A percentile compares a stretch with the other conserved stretches of the same genome.
Conservation (phyloP, 495 filamentous ascomycete species). For the Penicillium dipodomyicola region DNA sequence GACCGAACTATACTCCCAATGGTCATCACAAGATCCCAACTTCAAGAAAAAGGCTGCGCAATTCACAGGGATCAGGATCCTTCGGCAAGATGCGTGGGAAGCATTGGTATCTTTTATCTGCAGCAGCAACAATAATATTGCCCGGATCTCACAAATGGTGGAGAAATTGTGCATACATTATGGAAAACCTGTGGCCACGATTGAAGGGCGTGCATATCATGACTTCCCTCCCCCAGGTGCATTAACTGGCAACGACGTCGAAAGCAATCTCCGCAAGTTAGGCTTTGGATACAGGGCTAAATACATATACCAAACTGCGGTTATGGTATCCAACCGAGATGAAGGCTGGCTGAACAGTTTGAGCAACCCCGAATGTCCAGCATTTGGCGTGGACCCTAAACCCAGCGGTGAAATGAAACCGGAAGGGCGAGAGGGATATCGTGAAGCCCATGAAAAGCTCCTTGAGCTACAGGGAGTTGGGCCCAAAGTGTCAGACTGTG, state of each 20-base stretch:
- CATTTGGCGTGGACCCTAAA: slow-evolving; percentile 45
- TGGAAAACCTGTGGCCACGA: slow-evolving; percentile 67
- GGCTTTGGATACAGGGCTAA: slow-evolving; percentile 95
- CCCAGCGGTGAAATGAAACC: slow-evolving; percentile 52
- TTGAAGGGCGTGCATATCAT: slow-evolving; percentile 71
- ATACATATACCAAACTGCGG: slow-evolving; percentile 83
- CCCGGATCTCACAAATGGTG: slow-evolving; percentile 93
- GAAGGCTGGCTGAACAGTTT: slow-evolving; percentile 73
- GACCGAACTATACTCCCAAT: slow-evolving; percentile 74
- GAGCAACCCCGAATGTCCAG: slow-evolving; percentile 70
- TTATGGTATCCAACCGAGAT: slow-evolving; percentile 63
- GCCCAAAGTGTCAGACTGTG: slow-evolving; percentile 95
- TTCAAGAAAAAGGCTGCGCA: slow-evolving; percentile 84
- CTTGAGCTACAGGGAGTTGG: slow-evolving; percentile 81
- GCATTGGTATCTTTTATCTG: slow-evolving; percentile 92
- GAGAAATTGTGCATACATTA: slow-evolving; percentile 87
- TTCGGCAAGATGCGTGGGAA: slow-evolving; percentile 96
- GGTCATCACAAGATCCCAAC: slow-evolving; percentile 81
- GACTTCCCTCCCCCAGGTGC: slow-evolving; percentile 80
- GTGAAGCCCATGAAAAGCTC: slow-evolving; percentile 76
- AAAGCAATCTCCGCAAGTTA: slow-evolving; percentile 71
- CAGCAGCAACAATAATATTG: slow-evolving; percentile 98
- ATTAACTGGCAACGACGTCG: slow-evolving; percentile 66
- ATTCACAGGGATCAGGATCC: slow-evolving; percentile 90
- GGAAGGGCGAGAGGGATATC: slow-evolving; percentile 67